phyloP scores from a whole-genome alignment of 1,284 basidiomycete genomes.

The Leccinum insolens region DNA sequence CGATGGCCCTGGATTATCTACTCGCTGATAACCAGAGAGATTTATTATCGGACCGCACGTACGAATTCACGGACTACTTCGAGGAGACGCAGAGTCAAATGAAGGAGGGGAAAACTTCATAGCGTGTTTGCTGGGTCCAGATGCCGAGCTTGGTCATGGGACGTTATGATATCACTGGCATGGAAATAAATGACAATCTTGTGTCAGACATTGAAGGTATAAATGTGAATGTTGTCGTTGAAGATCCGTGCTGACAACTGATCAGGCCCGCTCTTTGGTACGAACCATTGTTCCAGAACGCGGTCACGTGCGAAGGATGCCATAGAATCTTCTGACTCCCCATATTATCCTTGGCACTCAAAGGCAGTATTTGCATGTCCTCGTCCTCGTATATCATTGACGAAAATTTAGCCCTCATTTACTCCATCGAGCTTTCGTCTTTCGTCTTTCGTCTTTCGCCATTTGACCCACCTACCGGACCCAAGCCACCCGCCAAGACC shows the following conservation, averaged over 20 bases:
- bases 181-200: too few relatives aligned
- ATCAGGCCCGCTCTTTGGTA: not conserved
- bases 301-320: not conserved
- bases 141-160: not conserved
- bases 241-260: not conserved
- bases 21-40: not conserved
- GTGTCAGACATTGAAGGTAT: not conserved
- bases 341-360: not conserved
- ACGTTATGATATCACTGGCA: too few relatives aligned
- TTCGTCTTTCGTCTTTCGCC: too few relatives aligned
- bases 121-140: not conserved
- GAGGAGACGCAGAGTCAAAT: not conserved
- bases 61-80: not conserved
- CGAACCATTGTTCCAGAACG: not conserved
- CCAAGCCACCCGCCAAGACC: too few relatives aligned
- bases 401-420: slow-evolving; percentile 4
- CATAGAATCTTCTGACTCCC: not conserved
- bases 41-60: not conserved
- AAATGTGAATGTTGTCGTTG: not conserved
- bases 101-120: not conserved
- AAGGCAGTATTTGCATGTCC: not conserved
- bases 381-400: not conserved
- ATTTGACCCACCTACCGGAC: not conserved
- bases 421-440: not conserved
- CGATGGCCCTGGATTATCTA: not conserved